Base-by-base conservation (phyloP, 768 basidiomycete species). In the Suillus americanus region DNA sequence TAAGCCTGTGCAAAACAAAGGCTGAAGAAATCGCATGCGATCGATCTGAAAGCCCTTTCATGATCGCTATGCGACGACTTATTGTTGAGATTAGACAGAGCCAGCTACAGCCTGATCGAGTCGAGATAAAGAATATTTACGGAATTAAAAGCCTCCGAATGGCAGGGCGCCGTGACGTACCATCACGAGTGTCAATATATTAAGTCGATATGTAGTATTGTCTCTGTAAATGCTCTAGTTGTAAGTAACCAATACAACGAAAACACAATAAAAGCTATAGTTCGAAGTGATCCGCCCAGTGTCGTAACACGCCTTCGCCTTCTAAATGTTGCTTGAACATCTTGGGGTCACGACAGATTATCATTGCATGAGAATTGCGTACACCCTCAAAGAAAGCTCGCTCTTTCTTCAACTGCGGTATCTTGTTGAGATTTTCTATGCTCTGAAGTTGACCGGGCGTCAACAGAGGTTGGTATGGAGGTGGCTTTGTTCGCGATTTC, bases 401-500 rank as follows among this genome's bases (percentile, higher is more conserved):
- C 68, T 90, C 84, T 76, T 94, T 94, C 79, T 86, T 82, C 55
- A 94, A 71, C 37, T 79, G 75, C 0, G 91, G 90, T 13, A 94
- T 82, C 50, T 78, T 79, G 74, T 94, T 94, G 45, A 95, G 79
- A 73, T 80, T 83, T 7, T 75, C 76, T 6, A 84, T 84, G 40
- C 90, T 86, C 64, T 77, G 79, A 18, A 75, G 80, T 71, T 95
- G 92, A 13, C 81, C 71, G 2, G 84, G 78, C 20, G 83, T 84
- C 30, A 93, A 77, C 35, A 83, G 74, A 28, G 83, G 83, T 63
- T 82, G 81, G 45, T 73, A 77, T 16, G 68, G 65, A 2, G 70
- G 60, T 38, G 45, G 62, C 14, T 65, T 61, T 40, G 55, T 28
- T 56, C 62, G 30, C 33, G 55, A 40, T 68, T 63, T 65, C 56